Conservation (phyloP, 441 rosid species). For the Iberis amara region DNA sequence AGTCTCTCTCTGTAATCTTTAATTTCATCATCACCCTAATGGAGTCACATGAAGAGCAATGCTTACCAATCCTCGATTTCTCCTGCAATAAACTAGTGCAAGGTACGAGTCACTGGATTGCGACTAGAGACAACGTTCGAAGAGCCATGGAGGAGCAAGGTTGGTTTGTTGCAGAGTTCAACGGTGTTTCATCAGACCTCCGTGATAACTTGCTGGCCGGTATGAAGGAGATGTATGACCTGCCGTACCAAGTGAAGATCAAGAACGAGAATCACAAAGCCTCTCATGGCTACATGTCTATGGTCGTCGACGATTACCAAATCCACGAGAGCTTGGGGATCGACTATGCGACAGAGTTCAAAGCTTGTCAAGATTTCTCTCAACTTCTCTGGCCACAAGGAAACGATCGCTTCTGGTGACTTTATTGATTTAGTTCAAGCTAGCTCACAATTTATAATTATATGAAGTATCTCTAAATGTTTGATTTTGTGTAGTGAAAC, state of each 20-base stretch:
- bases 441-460: too few species aligned
- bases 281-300: conserved; percentile 41
- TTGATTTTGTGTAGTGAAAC: conserved; percentile 23
- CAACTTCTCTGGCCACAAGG: conserved; percentile 46
- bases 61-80: conserved; percentile 38
- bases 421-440: too few species aligned
- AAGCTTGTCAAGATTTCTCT: conserved; percentile 34
- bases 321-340: conserved; percentile 46
- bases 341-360: conserved; percentile 29
- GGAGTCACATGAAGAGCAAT: conserved; percentile 26
- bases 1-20: neutral
- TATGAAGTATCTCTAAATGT: too few species aligned
- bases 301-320: conserved; percentile 28
- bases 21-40: conserved; percentile 15
- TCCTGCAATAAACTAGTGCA: conserved; percentile 28
- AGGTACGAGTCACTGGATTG: conserved; percentile 38
- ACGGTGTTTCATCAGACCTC: conserved; percentile 32
- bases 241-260: conserved; percentile 37
- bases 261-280: conserved; percentile 37
- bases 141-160: conserved; percentile 45
- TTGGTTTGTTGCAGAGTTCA: conserved; percentile 41
- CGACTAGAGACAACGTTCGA: conserved; percentile 28
- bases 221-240: conserved; percentile 33
- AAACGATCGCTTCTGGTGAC: conserved; percentile 36
- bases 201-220: conserved; percentile 28